phyloP scores from a whole-genome alignment of 805 yeast species.

The Jamesozyma jinghongensis region DNA sequence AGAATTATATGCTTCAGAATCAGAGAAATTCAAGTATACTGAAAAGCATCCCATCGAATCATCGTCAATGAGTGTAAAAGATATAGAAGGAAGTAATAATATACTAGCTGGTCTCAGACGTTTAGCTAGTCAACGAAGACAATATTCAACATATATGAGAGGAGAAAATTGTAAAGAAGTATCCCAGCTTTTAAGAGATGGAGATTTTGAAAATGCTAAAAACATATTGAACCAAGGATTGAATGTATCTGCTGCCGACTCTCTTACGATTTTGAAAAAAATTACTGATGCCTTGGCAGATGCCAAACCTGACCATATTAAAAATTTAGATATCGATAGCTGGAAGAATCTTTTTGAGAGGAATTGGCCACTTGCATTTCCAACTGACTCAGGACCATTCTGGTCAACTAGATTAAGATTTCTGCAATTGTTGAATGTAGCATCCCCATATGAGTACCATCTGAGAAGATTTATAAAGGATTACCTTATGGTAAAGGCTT shows the following conservation, averaged over 20 bases:
- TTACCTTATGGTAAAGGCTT: slow-evolving; percentile 15
- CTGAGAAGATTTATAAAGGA: slow-evolving; percentile 10
- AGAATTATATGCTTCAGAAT: slow-evolving; percentile 47
- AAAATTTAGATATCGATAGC: not conserved
- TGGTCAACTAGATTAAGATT: slow-evolving; percentile 20
- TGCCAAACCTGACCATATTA: not conserved
- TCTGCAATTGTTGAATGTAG: slow-evolving; percentile 11
- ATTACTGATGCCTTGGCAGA: not conserved
- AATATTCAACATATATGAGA: slow-evolving; percentile 15
- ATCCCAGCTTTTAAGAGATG: not conserved
- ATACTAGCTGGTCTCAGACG: slow-evolving; percentile 25
- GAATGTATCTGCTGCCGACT: not conserved
- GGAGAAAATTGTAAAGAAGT: not conserved
- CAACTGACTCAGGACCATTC: slow-evolving; percentile 7
- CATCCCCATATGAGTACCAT: slow-evolving; percentile 7
- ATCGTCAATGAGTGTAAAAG: slow-evolving; percentile 3
- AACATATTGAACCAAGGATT: too few relatives aligned
- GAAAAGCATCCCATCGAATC: not conserved
- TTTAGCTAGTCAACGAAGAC: slow-evolving; percentile 22
- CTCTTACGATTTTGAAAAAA: not conserved
- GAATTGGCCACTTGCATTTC: slow-evolving; percentile 18
- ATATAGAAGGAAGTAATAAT: slow-evolving; percentile 7
- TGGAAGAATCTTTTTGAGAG: slow-evolving; percentile 16
- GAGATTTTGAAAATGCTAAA: slow-evolving; percentile 11
- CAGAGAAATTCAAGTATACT: slow-evolving; percentile 27